These are phyloP conservation scores for Panaeolus papilionaceus DNA, from an alignment of 768 basidiomycete genomes.

Conservation along the genomic window DNA sequence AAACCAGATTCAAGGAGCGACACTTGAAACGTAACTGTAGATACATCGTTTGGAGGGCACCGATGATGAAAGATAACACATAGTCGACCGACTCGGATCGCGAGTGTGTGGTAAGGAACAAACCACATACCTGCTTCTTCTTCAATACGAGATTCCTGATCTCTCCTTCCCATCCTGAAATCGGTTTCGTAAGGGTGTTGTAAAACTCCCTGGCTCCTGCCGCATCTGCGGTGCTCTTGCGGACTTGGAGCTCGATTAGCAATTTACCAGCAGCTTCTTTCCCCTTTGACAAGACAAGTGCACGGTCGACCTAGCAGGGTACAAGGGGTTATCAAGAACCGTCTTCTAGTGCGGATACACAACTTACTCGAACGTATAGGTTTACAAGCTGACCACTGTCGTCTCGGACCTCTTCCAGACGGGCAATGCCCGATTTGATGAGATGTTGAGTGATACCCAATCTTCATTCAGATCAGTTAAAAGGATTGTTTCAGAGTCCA, in stretches of 20 bases:
- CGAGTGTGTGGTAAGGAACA: neutral
- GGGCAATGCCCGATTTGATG: slow-evolving; percentile 71
- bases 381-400: slow-evolving; percentile 66
- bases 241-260: slow-evolving; percentile 81
- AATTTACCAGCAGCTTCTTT: slow-evolving; percentile 74
- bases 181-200: slow-evolving; percentile 77
- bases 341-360: neutral
- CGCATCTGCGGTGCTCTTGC: slow-evolving; percentile 86
- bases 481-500: slow-evolving; percentile 13
- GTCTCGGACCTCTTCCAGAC: slow-evolving; percentile 71
- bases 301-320: slow-evolving; percentile 67
- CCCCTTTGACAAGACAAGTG: slow-evolving; percentile 68
- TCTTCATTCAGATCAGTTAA: slow-evolving; percentile 40
- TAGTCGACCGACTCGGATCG: neutral
- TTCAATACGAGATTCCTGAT: slow-evolving; percentile 78
- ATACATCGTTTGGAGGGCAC: slow-evolving; percentile 4
- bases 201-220: slow-evolving; percentile 82
- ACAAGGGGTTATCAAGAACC: slow-evolving; percentile 19
- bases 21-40: neutral
- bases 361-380: slow-evolving; percentile 68
- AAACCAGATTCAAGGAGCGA: neutral
- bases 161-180: slow-evolving; percentile 73
- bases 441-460: slow-evolving; percentile 86
- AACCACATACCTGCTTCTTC: slow-evolving; percentile 71
- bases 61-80: slow-evolving; percentile 8